phyloP scores from a whole-genome alignment of 2,329 filamentous ascomycete genomes.

The Paecilomyces variotii region DNA sequence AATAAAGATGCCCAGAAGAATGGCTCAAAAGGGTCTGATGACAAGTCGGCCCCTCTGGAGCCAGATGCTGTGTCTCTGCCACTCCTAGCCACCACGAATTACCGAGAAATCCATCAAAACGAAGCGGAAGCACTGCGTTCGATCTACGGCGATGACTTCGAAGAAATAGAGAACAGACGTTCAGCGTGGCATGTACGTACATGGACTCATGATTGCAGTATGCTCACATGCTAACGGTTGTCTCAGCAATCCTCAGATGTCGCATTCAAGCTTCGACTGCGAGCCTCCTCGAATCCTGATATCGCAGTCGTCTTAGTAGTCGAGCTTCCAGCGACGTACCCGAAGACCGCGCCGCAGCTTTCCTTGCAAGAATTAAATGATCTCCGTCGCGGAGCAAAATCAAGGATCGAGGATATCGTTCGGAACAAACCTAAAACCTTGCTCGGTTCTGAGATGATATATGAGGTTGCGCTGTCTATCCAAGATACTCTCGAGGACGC shows the following conservation, averaged over 20 bases:
- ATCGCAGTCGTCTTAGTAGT: conserved; percentile 66
- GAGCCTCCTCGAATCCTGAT: conserved; percentile 63
- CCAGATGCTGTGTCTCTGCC: conserved; percentile 24
- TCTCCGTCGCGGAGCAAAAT: conserved; percentile 62
- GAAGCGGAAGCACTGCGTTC: conserved; percentile 79
- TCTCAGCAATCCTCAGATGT: conserved; percentile 66
- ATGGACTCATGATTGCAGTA: background rate
- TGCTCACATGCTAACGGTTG: conserved; percentile 1
- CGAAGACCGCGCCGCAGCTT: conserved; percentile 69
- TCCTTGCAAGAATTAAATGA: conserved; percentile 56
- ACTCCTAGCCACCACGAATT: conserved; percentile 47
- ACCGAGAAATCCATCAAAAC: conserved; percentile 77
- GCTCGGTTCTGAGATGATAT: conserved; percentile 58
- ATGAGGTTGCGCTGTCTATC: conserved; percentile 52
- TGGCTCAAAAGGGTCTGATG: conserved; percentile 27
- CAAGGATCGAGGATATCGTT: conserved; percentile 62
- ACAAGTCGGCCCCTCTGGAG: conserved; percentile 24
- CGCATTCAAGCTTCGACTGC: conserved; percentile 72
- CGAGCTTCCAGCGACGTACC: conserved; percentile 82
- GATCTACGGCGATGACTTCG: conserved; percentile 85
- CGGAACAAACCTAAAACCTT: conserved; percentile 60
- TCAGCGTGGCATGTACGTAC: conserved; percentile 74
- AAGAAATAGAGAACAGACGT: conserved; percentile 59
- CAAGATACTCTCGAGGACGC: conserved; percentile 75
- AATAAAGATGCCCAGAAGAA: conserved; percentile 24